Conservation (phyloP, 352 stramenopile species). For the Chrysophaeum taylorii region DNA sequence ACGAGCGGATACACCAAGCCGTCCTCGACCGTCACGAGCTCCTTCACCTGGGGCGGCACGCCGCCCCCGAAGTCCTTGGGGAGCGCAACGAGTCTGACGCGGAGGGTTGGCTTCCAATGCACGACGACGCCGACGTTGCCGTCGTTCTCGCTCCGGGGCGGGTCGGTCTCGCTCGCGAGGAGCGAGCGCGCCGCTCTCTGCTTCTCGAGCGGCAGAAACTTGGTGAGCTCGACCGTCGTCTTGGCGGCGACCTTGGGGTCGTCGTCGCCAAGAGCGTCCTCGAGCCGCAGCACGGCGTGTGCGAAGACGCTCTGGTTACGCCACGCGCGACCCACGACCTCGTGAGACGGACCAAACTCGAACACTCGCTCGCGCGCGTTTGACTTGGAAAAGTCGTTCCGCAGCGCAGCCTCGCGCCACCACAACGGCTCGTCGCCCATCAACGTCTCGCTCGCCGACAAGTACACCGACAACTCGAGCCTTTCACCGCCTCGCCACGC, state of each 20-base stretch:
- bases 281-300: too few species aligned
- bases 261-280: slow-evolving; percentile 8
- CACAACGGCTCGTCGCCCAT: too few species aligned
- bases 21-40: slow-evolving; percentile 8
- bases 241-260: background rate
- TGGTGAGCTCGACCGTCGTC: background rate
- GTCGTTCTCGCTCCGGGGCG: too few species aligned
- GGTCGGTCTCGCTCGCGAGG: background rate
- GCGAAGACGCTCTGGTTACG: background rate
- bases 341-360: background rate
- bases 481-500: too few species aligned
- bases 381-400: background rate
- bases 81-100: background rate
- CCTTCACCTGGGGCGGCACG: slow-evolving; percentile 10
- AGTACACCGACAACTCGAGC: background rate
- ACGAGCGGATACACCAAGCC: slow-evolving; percentile 70
- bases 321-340: background rate
- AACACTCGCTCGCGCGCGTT: background rate
- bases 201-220: background rate
- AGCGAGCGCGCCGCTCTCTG: background rate
- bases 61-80: slow-evolving; percentile 3
- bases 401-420: background rate
- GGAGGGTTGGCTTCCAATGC: background rate
- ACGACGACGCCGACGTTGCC: too few species aligned
- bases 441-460: background rate